phyloP scores from a whole-genome alignment of 2,329 filamentous ascomycete species.

The Setomelanomma holmii region DNA sequence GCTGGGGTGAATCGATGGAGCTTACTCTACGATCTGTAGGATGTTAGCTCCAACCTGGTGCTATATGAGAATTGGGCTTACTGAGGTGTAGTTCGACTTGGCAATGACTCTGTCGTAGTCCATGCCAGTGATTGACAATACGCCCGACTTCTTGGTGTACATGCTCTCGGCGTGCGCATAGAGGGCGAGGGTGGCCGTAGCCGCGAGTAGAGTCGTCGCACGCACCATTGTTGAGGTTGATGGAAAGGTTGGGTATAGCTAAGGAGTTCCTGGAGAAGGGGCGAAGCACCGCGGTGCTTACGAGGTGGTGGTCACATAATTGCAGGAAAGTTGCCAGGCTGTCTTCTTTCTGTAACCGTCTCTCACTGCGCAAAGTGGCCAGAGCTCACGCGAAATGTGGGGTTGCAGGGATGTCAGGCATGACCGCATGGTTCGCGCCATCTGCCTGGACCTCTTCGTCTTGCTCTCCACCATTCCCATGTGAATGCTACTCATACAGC shows the following conservation, averaged over 20 bases:
- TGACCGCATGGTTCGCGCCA: background rate
- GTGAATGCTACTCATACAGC: background rate
- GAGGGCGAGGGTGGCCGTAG: conserved; percentile 69
- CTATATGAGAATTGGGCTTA: conserved; percentile 55
- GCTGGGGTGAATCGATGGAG: background rate
- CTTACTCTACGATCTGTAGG: conserved; percentile 51
- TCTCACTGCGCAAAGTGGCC: conserved; percentile 1
- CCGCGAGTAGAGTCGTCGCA: conserved; percentile 53
- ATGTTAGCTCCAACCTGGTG: conserved; percentile 5
- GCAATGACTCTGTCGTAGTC: conserved; percentile 84
- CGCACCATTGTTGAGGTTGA: conserved; percentile 41
- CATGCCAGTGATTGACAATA: conserved; percentile 80
- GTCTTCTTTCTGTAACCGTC: conserved; percentile 2
- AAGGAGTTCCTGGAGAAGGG: conserved; percentile 11
- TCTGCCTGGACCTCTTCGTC: conserved; percentile 4
- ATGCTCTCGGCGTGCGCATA: conserved; percentile 73
- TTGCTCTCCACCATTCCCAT: conserved; percentile 1
- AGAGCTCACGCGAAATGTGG: conserved; percentile 6
- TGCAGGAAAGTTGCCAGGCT: conserved; percentile 8
- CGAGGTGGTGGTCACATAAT: conserved; percentile 19
- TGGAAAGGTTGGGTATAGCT: conserved; percentile 1
- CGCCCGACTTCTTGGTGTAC: conserved; percentile 86
- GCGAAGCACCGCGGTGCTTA: conserved; percentile 12
- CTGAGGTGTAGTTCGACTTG: conserved; percentile 89
- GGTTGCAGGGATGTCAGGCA: conserved; percentile 2